Evolutionary conservation across 176 grass and related monocot species (phyloP).

Genomic region (Microstegium vimineum): DNA sequence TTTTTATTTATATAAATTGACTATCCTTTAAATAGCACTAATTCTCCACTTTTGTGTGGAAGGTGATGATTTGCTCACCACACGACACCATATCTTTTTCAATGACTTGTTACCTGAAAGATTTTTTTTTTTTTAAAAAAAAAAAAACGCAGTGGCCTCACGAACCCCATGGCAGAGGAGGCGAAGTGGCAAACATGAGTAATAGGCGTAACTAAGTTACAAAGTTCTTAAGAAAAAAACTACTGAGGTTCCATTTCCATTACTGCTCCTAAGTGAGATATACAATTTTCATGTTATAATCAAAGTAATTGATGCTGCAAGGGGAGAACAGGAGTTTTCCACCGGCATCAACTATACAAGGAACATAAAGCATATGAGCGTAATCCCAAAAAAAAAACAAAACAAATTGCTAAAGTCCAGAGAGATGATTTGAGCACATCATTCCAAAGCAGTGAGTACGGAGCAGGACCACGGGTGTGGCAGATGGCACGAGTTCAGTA

Average conservation of each 20-base stretch:
- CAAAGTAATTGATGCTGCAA: neutral
- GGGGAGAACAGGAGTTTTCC: neutral
- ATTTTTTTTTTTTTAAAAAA: too few relatives aligned
- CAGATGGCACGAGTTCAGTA: neutral
- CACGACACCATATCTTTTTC: neutral
- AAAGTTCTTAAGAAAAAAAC: neutral
- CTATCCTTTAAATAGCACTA: neutral
- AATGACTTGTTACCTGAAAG: neutral
- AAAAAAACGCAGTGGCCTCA: neutral
- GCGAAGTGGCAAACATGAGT: neutral
- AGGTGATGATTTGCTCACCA: neutral
- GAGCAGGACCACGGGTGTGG: neutral
- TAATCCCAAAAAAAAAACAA: neutral
- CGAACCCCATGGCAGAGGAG: neutral
- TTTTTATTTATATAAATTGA: neutral
- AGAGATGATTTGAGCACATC: slow-evolving; percentile 8
- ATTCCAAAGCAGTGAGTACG: neutral
- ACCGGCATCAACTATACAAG: neutral
- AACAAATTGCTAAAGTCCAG: neutral
- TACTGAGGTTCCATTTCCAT: neutral
- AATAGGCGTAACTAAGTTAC: neutral
- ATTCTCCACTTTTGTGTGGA: neutral
- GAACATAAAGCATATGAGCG: neutral
- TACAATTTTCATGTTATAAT: neutral
- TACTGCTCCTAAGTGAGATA: neutral